Percentiles rank a stretch among this genome's conserved stretches.
Evolutionary conservation across 441 rosid species (phyloP).

Genomic region (Populus hybrid): DNA sequence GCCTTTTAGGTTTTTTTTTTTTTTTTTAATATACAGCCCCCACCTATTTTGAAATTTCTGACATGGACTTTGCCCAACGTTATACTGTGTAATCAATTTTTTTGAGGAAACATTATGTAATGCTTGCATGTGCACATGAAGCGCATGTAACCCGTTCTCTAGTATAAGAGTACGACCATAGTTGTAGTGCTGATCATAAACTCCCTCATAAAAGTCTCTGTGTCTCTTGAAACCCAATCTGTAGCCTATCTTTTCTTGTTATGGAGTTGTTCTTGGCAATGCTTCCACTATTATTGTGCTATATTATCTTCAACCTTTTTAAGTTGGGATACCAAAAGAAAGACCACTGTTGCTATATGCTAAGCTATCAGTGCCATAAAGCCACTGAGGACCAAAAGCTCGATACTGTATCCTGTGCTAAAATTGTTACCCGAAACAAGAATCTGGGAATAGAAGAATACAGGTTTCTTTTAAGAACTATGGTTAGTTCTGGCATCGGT

Average conservation of each 20-base stretch:
- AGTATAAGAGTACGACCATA: not conserved
- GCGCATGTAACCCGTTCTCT: not conserved
- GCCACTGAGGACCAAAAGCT: conserved; percentile 53
- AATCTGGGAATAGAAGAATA: conserved; percentile 44
- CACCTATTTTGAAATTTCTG: not conserved
- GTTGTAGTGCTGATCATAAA: not conserved
- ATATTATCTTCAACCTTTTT: not conserved
- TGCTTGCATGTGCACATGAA: not conserved
- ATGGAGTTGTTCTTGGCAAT: conserved; percentile 4
- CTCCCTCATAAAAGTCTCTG: not conserved
- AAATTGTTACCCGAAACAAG: conserved; percentile 42
- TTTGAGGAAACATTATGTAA: not conserved
- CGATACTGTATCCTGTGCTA: conserved; percentile 42
- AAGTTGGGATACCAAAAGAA: conserved; percentile 15
- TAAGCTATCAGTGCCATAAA: conserved; percentile 38
- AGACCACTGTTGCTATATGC: not conserved
- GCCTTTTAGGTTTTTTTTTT: no score
- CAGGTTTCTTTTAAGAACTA: conserved; percentile 48
- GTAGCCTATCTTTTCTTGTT: not conserved
- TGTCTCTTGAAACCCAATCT: not conserved
- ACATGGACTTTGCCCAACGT: not conserved
- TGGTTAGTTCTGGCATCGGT: conserved; percentile 58
- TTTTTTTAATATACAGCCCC: not conserved
- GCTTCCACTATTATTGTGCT: not conserved
- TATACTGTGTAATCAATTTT: no score